phyloP scores from a whole-genome alignment of 192 early-diverging fungal species.

The Podochytrium sp. region DNA sequence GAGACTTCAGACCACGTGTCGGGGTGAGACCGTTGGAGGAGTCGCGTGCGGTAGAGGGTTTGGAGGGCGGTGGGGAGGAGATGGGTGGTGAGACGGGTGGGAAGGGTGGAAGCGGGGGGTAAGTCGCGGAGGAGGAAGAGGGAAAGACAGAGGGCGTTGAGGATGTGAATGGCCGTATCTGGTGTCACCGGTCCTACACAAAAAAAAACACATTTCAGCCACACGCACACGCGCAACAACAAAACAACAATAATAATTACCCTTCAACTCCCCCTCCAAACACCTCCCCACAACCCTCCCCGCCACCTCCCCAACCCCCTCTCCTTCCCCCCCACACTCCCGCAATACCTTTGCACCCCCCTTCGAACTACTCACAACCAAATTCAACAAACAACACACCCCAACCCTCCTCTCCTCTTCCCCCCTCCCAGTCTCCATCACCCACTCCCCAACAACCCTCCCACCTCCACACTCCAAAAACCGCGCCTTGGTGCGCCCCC shows the following conservation, averaged over 20 bases:
- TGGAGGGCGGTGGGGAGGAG: no score
- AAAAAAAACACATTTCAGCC: not conserved
- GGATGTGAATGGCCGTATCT: not conserved
- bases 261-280: not conserved
- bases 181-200: not conserved
- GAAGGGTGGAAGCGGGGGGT: not conserved
- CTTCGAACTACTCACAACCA: conserved; percentile 5
- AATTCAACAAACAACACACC: conserved; percentile 32
- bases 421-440: not conserved
- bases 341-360: not conserved
- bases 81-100: not conserved
- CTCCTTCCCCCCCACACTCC: not conserved
- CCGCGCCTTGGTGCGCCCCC: not conserved
- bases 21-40: not conserved
- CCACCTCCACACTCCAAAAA: conserved; percentile 23
- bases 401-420: not conserved
- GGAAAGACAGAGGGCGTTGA: conserved; percentile 20
- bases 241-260: not conserved
- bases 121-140: conserved; percentile 10
- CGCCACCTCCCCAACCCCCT: not conserved
- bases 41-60: not conserved
- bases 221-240: not conserved
- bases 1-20: conserved; percentile 7
- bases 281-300: not conserved
- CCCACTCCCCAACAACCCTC: not conserved